These are phyloP conservation scores for Aspergillus awamori DNA, from an alignment of 2,329 filamentous ascomycete genomes.

Conservation along the genomic window DNA sequence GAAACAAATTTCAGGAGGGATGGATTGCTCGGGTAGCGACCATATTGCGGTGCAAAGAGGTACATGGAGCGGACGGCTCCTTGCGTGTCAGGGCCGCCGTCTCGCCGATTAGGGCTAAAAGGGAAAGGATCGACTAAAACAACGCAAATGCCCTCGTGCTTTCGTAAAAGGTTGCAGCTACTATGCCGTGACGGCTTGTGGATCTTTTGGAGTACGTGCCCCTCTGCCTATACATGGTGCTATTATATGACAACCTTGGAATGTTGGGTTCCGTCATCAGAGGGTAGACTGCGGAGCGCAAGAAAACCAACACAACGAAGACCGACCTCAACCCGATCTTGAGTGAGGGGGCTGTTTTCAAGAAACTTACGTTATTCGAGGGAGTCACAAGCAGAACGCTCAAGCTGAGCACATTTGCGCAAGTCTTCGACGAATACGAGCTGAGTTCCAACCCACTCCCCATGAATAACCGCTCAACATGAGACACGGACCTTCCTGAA, in stretches of 20 bases:
- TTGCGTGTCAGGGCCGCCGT: neutral
- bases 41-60: neutral
- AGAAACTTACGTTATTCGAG: no score
- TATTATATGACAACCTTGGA: neutral
- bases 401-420: no score
- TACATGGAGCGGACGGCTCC: neutral
- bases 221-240: neutral
- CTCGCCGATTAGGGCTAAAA: conserved; percentile 14
- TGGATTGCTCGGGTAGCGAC: neutral
- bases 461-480: neutral
- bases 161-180: conserved; percentile 6
- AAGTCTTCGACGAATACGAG: neutral
- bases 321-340: no score
- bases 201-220: conserved; percentile 8
- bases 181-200: neutral
- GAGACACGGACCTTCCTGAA: neutral
- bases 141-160: conserved; percentile 37
- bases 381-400: no score
- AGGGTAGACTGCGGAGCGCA: no score
- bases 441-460: neutral
- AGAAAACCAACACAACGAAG: no score
- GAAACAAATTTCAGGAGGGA: neutral
- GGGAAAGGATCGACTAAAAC: conserved; percentile 23
- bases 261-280: no score
- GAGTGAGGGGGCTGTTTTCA: no score